Conservation (phyloP, 305 asterid species). For the Solanum hybrid region DNA sequence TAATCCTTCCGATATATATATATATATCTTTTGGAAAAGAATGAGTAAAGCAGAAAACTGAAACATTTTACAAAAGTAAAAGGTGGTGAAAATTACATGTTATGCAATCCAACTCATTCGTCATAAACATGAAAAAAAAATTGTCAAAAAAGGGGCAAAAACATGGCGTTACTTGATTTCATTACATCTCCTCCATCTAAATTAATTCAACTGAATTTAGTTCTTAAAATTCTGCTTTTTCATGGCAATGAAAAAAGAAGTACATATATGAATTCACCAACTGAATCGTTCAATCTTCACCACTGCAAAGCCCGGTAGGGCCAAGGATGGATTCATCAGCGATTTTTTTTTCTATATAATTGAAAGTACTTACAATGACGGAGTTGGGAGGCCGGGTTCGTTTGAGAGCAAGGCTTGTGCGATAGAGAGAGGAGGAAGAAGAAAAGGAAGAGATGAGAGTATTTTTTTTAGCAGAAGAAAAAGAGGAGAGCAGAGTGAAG, state of each 20-base stretch:
- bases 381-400: neutral
- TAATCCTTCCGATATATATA: neutral
- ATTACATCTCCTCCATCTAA: neutral
- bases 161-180: neutral
- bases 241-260: neutral
- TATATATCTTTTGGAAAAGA: neutral
- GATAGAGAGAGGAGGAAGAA: neutral
- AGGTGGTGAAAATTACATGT: neutral
- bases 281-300: neutral
- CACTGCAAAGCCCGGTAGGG: neutral
- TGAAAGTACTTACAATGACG: neutral
- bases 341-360: neutral
- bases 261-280: neutral
- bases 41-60: neutral
- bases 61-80: neutral
- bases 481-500: neutral
- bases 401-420: neutral
- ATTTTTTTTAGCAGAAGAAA: neutral
- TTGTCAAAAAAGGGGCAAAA: neutral
- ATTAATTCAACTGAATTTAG: neutral
- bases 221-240: neutral
- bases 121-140: neutral
- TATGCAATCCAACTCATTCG: neutral
- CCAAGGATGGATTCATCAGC: neutral
- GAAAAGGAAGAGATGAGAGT: neutral